Evolutionary conservation across 495 filamentous ascomycete species (phyloP).

Genomic region (Tuber indicum): DNA sequence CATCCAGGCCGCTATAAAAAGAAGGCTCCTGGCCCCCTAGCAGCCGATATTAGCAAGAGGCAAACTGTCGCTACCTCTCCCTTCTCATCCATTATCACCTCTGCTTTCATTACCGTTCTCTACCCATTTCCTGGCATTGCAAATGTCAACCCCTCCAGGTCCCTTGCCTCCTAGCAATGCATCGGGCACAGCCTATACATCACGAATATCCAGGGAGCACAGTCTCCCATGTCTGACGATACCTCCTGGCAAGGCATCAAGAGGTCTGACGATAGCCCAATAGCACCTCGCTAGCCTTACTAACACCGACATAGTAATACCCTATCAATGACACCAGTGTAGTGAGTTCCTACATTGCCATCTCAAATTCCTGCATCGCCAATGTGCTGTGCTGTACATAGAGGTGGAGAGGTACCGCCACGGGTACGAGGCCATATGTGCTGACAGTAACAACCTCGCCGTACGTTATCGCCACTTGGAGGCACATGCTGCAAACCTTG

Average conservation of each 20-base stretch:
- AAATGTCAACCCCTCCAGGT: too few species aligned
- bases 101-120: too few species aligned
- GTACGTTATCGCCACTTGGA: background rate
- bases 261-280: background rate
- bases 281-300: too few species aligned
- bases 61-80: background rate
- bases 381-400: background rate
- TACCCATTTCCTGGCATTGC: too few species aligned
- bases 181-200: too few species aligned
- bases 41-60: background rate
- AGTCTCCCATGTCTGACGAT: background rate
- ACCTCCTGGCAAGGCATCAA: background rate
- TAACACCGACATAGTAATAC: background rate
- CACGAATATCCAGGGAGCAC: background rate
- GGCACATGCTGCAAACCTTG: background rate
- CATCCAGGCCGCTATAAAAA: background rate
- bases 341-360: background rate
- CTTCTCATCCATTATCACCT: too few species aligned
- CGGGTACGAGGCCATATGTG: background rate
- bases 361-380: background rate
- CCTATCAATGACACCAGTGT: background rate
- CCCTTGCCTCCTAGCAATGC: too few species aligned
- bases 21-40: background rate
- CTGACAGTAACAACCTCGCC: background rate
- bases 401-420: background rate